These are phyloP conservation scores for Cadophora sp. DNA, from an alignment of 2,329 filamentous ascomycete genomes.

Conservation along the genomic window DNA sequence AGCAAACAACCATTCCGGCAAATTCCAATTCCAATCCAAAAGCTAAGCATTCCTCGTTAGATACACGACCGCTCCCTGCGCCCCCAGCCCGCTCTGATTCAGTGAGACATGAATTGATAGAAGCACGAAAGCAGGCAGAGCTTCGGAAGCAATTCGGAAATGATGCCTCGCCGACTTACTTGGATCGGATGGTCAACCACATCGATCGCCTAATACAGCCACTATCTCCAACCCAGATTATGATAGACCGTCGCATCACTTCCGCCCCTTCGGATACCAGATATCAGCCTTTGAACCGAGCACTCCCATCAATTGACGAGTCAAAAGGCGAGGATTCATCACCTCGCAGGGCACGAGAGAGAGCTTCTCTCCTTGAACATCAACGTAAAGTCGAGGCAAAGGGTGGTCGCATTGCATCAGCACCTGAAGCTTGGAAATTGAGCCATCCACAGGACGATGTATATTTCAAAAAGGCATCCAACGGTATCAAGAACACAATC, in stretches of 20 bases:
- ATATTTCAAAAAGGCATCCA: constrained; percentile 24
- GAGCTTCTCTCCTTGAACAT: constrained; percentile 22
- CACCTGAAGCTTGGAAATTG: constrained; percentile 39
- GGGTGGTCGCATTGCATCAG: constrained; percentile 40
- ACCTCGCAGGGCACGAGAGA: constrained; percentile 26
- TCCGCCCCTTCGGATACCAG: constrained; percentile 51
- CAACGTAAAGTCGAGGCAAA: constrained; percentile 29
- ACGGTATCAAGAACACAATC: constrained; percentile 37
- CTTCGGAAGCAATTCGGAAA: constrained; percentile 37
- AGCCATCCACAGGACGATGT: constrained; percentile 24
- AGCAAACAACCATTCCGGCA: background rate
- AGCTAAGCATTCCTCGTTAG: constrained; percentile 30
- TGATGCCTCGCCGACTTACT: constrained; percentile 52
- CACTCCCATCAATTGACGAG: constrained; percentile 42
- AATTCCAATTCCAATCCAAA: constrained; percentile 12
- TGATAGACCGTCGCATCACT: constrained; percentile 48
- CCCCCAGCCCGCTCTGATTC: constrained; percentile 42
- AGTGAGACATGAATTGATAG: constrained; percentile 39
- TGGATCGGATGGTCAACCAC: constrained; percentile 65
- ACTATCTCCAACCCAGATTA: constrained; percentile 27
- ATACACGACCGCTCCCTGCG: constrained; percentile 41
- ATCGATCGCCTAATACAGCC: constrained; percentile 62
- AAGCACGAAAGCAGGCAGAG: constrained; percentile 42
- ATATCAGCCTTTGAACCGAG: constrained; percentile 19
- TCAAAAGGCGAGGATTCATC: constrained; percentile 34